These are phyloP conservation scores for Colletotrichum higginsianum DNA, from an alignment of 2,329 filamentous ascomycete species.

Conservation along the genomic window DNA sequence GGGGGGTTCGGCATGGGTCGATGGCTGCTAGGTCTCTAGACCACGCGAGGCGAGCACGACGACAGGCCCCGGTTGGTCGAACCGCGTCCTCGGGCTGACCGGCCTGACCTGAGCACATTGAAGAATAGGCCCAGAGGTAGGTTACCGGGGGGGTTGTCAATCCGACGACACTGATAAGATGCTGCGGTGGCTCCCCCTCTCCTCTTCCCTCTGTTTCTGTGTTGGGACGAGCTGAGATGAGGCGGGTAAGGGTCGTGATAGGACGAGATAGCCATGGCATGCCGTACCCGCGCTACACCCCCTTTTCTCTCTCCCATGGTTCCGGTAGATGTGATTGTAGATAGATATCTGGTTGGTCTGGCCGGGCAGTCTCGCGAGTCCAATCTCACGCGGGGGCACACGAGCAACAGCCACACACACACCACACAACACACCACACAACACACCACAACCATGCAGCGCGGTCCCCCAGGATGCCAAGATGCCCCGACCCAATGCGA, in stretches of 20 bases:
- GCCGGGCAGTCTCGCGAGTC: not conserved
- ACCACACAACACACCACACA: not conserved
- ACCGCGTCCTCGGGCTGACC: slow-evolving; percentile 5
- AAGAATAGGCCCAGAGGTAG: not conserved
- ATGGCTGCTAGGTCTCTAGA: not conserved
- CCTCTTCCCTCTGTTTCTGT: not conserved
- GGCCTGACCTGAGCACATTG: not conserved
- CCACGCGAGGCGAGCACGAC: not conserved
- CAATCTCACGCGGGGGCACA: not conserved
- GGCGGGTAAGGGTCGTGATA: slow-evolving; percentile 12
- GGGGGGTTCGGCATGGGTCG: not conserved
- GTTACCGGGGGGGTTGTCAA: not conserved
- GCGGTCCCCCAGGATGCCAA: slow-evolving; percentile 8
- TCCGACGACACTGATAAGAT: slow-evolving; percentile 20
- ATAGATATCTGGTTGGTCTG: no score
- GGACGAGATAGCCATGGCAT: slow-evolving; percentile 3
- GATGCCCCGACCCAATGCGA: not conserved
- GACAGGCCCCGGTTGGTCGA: not conserved
- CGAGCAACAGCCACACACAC: not conserved
- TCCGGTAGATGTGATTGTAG: not conserved
- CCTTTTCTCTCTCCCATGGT: not conserved
- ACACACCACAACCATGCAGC: not conserved
- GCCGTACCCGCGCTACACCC: not conserved
- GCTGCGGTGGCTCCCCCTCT: not conserved
- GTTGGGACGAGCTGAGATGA: not conserved